These are phyloP conservation scores for Hibiscus mutabilis DNA, from an alignment of 345 rosid species.

Conservation along the genomic window DNA sequence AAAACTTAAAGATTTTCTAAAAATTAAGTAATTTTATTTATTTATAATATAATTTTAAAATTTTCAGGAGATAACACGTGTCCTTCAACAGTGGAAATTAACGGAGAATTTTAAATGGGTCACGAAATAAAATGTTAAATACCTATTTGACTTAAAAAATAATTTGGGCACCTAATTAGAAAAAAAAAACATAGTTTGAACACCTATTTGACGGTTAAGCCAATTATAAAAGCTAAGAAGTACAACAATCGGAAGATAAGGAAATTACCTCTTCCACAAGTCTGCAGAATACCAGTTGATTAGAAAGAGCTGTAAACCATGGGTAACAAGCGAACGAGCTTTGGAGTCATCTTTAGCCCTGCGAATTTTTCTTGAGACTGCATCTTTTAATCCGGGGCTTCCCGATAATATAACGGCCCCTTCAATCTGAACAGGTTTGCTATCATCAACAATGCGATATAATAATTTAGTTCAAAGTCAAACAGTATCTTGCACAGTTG, in stretches of 20 bases:
- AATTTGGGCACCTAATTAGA: too few species aligned
- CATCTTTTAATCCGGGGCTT: constrained; percentile 67
- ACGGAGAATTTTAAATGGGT: too few species aligned
- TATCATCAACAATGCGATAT: not conserved
- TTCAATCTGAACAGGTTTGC: constrained; percentile 37
- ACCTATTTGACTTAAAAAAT: too few species aligned
- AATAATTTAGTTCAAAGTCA: not conserved
- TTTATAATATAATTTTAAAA: too few species aligned
- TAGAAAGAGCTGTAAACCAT: constrained; percentile 59
- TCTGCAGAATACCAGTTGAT: constrained; percentile 67
- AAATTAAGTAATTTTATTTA: too few species aligned
- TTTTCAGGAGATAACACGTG: too few species aligned
- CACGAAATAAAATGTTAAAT: too few species aligned
- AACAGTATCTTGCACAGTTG: constrained; percentile 1
- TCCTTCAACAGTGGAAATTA: too few species aligned
- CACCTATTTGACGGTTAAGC: too few species aligned
- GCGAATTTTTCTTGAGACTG: constrained; percentile 51
- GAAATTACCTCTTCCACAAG: constrained; percentile 70
- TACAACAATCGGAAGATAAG: not conserved
- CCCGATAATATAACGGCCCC: constrained; percentile 84
- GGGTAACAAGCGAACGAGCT: constrained; percentile 40
- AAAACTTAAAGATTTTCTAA: too few species aligned
- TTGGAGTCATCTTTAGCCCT: constrained; percentile 59
- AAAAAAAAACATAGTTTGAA: too few species aligned
- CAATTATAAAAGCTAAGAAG: not conserved